Evolutionary conservation across 2,329 filamentous ascomycete genomes (phyloP).

Genomic region (Harringtonia lauricola): DNA sequence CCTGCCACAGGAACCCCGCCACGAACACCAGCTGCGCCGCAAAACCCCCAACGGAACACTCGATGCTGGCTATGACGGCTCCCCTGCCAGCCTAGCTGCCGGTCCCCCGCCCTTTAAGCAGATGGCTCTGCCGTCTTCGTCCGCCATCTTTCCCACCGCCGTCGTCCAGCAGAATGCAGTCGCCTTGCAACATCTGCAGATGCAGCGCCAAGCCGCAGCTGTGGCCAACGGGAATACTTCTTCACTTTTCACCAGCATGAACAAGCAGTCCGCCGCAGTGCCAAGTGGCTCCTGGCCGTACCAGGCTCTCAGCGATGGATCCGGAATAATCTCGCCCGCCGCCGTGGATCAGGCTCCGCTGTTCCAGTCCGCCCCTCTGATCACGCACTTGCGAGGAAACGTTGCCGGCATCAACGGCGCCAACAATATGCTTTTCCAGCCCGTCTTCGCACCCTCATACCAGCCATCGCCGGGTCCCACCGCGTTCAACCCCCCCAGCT

Average conservation of each 20-base stretch:
- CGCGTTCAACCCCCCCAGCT: conserved; percentile 27
- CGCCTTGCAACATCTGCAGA: not conserved
- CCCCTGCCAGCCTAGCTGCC: conserved; percentile 58
- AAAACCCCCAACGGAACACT: conserved; percentile 95
- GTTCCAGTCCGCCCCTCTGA: not conserved
- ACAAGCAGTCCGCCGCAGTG: not conserved
- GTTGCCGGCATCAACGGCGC: conserved; percentile 8
- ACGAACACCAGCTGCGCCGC: conserved; percentile 71
- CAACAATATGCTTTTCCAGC: conserved; percentile 14
- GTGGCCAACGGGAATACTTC: not conserved
- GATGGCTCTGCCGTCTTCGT: conserved; percentile 56
- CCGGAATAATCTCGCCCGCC: not conserved
- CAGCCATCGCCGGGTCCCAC: conserved; percentile 26
- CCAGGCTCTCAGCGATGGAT: not conserved
- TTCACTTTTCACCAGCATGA: not conserved
- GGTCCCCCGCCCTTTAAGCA: conserved; percentile 75
- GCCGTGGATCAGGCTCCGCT: conserved; percentile 6
- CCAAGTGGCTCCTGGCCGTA: not conserved
- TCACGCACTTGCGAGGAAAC: conserved; percentile 1
- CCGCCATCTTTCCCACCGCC: conserved; percentile 22
- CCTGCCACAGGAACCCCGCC: conserved; percentile 19
- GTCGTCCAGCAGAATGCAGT: conserved; percentile 13
- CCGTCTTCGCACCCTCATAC: conserved; percentile 18
- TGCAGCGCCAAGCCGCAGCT: conserved; percentile 1
- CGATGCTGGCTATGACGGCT: conserved; percentile 83